These are phyloP conservation scores for Nyssa sinensis DNA, from an alignment of 148 eudicot species.

Conservation along the genomic window DNA sequence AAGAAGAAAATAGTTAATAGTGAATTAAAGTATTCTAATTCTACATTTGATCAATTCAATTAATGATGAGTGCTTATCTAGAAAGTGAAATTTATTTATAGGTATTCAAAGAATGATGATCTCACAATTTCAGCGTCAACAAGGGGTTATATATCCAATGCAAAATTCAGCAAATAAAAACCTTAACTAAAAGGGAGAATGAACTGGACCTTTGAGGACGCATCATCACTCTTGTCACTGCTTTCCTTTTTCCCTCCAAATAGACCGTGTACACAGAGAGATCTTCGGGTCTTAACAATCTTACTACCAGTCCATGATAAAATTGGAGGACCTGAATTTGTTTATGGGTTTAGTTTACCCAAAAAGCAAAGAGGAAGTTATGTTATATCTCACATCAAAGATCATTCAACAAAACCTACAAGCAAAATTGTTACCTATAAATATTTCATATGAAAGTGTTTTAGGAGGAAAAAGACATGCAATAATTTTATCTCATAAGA, in stretches of 20 bases:
- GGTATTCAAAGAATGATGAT: neutral
- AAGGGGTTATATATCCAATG: neutral
- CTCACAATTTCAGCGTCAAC: neutral
- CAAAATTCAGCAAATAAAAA: neutral
- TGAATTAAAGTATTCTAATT: neutral
- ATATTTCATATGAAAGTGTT: neutral
- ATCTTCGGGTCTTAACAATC: neutral
- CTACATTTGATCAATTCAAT: neutral
- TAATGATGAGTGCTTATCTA: neutral
- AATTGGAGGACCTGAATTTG: neutral
- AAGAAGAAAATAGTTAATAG: too few relatives aligned
- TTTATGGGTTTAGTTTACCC: neutral
- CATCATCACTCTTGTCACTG: neutral
- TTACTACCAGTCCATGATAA: neutral
- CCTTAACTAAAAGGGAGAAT: neutral
- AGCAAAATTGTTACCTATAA: neutral
- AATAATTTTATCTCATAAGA: neutral
- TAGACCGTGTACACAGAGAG: neutral
- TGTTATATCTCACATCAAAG: neutral
- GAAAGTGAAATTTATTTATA: neutral
- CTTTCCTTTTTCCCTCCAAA: slow-evolving; percentile 3
- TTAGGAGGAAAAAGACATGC: neutral
- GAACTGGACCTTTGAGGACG: neutral
- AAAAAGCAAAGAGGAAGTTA: neutral
- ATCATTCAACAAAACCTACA: neutral